phyloP scores from a whole-genome alignment of 2,329 filamentous ascomycete species.

The Trichoderma asperellum region DNA sequence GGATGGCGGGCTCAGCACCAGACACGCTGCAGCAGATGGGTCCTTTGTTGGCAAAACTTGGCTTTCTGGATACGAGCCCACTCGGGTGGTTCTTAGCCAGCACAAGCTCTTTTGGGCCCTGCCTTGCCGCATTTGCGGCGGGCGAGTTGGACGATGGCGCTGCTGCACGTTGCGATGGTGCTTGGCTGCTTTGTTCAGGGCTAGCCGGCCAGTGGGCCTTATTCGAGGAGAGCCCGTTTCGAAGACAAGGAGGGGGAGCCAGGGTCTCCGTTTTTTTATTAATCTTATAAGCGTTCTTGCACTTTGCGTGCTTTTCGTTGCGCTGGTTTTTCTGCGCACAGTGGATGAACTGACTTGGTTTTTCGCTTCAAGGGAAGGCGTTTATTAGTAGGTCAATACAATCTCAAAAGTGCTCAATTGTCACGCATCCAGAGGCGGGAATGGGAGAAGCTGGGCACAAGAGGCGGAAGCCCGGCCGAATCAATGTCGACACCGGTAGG shows the following conservation, averaged over 20 bases:
- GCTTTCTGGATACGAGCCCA: constrained; percentile 19
- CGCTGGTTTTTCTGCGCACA: not conserved
- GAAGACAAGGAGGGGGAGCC: not conserved
- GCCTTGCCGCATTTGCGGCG: constrained; percentile 7
- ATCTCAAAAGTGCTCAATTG: not conserved
- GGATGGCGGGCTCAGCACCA: constrained; percentile 2
- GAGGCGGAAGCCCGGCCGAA: not conserved
- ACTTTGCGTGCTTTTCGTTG: not conserved
- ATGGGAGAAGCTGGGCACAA: not conserved
- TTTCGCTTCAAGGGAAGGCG: not conserved
- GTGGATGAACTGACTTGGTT: not conserved
- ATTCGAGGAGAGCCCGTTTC: not conserved
- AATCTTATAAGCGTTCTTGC: constrained; percentile 14
- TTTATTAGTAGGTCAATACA: not conserved
- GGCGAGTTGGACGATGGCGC: constrained; percentile 30
- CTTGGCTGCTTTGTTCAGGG: constrained; percentile 14
- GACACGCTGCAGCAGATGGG: constrained; percentile 1
- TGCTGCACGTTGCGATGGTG: constrained; percentile 30
- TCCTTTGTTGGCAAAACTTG: constrained; percentile 21
- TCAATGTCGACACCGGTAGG: not conserved
- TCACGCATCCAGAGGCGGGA: not conserved
- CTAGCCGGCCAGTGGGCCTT: constrained; percentile 22
- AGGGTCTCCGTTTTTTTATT: constrained; percentile 14
- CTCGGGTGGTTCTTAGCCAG: constrained; percentile 5
- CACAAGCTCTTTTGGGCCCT: not conserved